Conservation (phyloP, 306 rosid genomes). For the Inga oerstediana region DNA sequence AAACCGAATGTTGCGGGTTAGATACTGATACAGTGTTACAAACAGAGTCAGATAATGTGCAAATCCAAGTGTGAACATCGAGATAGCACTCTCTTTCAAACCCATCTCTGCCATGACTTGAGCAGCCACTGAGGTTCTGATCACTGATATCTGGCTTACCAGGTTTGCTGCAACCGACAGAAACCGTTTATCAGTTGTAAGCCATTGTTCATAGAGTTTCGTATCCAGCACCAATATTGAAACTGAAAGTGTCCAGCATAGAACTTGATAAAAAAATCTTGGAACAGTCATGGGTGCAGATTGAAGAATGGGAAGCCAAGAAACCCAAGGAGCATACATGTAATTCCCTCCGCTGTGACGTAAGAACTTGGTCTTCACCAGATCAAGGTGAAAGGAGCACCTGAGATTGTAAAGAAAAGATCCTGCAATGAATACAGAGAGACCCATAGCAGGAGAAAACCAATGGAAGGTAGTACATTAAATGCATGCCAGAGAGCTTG, state of each 20-base stretch:
- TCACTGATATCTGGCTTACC: slow-evolving; percentile 53
- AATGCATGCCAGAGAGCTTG: slow-evolving; percentile 35
- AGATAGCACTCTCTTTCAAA: slow-evolving; percentile 54
- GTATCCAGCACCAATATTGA: slow-evolving; percentile 48
- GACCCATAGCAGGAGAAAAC: slow-evolving; percentile 49
- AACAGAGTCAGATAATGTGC: slow-evolving; percentile 52
- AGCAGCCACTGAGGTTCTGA: slow-evolving; percentile 53
- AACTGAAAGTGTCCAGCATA: slow-evolving; percentile 42
- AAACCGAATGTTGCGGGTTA: slow-evolving; percentile 39
- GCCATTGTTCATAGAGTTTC: slow-evolving; percentile 53
- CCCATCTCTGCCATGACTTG: slow-evolving; percentile 47
- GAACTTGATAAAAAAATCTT: slow-evolving; percentile 12
- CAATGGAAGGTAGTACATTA: slow-evolving; percentile 32
- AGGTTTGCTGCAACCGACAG: slow-evolving; percentile 54
- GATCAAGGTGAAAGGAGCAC: slow-evolving; percentile 44
- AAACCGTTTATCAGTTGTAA: slow-evolving; percentile 53
- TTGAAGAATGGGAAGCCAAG: slow-evolving; percentile 60
- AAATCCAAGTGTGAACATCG: slow-evolving; percentile 48
- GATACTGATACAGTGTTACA: slow-evolving; percentile 51
- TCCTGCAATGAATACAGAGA: slow-evolving; percentile 36
- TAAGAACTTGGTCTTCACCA: slow-evolving; percentile 48
- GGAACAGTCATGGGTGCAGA: slow-evolving; percentile 45
- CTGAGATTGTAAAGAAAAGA: slow-evolving; percentile 49
- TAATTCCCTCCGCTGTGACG: slow-evolving; percentile 52
- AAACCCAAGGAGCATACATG: slow-evolving; percentile 59